phyloP scores from a whole-genome alignment of 2,329 filamentous ascomycete species.

The Ceratocystis diversiconidia region DNA sequence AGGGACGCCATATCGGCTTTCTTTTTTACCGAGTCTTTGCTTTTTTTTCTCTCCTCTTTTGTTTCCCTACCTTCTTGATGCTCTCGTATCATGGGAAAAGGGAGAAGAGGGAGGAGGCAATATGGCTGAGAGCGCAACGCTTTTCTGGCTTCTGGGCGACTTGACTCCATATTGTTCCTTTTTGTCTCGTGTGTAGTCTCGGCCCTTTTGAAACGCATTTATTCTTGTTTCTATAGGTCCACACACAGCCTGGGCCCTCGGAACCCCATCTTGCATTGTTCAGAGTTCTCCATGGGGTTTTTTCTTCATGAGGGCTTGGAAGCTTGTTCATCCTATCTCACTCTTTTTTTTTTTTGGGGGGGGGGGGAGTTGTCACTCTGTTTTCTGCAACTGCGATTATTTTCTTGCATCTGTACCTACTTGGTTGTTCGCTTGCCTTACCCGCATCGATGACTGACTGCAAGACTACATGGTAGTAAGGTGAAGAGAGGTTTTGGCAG shows the following conservation, averaged over 20 bases:
- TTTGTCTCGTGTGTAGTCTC: not conserved
- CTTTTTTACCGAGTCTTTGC: not conserved
- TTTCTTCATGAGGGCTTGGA: not conserved
- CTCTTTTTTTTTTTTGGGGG: not conserved
- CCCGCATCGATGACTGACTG: no score
- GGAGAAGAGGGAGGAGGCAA: no score
- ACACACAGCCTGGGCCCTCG: not conserved
- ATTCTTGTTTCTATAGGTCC: not conserved
- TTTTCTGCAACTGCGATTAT: no score
- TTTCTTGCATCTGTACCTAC: no score
- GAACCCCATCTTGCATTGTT: not conserved
- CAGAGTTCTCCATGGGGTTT: not conserved
- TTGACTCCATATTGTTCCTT: not conserved
- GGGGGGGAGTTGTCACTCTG: no score
- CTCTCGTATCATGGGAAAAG: no score
- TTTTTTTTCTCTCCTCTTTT: not conserved
- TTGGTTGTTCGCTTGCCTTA: no score
- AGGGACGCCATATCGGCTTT: not conserved
- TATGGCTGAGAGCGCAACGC: no score
- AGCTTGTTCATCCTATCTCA: slow-evolving; percentile 1
- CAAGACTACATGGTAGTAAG: no score
- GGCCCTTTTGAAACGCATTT: slow-evolving; percentile 1
- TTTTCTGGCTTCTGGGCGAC: not conserved
- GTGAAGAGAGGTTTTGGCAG: no score
- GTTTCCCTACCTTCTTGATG: no score